Base-by-base conservation (phyloP, 768 basidiomycete genomes). In the Hypholoma fasciculare region DNA sequence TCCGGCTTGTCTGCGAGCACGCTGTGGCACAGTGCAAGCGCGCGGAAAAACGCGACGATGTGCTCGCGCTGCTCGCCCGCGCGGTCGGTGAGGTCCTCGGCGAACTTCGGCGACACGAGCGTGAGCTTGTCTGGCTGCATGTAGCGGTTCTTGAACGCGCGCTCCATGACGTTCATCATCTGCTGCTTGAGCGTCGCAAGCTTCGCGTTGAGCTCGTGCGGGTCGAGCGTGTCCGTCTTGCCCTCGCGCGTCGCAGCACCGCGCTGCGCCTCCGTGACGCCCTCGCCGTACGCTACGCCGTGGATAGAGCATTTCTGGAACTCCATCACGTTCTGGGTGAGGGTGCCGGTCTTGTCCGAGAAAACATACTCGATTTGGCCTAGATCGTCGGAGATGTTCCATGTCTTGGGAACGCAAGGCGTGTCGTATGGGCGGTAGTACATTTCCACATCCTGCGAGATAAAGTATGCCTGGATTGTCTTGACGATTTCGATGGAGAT, bases 401-500 rank as follows among this genome's bases (percentile, higher is more conserved):
- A 98, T 5, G 93, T 96, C 72, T 98, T 98, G 26, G 96, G 96
- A 3, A 94, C 86, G 65, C 96, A 98, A 0, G 93, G 77, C 1
- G 92, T 88, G 68, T 97, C 87, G 70, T 89, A 88, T 38, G 89
- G 85, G 58, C 82, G 77, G 75, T 97, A 97, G 78, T 94, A 97
- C 94, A 98, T 96, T 72, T 98, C 96, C 63, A 94, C 66, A 69
- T 98, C 96, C 71, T 96, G 94, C 7, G 90, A 91, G 68, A 97
- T 98, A 78, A 97, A 96, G 76, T 85, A 96, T 2, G 96, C 96
- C 70, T 97, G 96, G 56, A 96, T 93, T 1, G 96, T 97, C 78
- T 97, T 97, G 79, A 97, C 95, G 63, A 97, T 92, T 76, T 98
- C 96, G 68, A 97, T 95, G 49, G 96, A 96, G 69, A 98, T 97